A percentile compares a stretch with the other conserved stretches of the same genome.
Conservation (phyloP, 192 early-diverging fungal species). For the Neocallimastix lanati region DNA sequence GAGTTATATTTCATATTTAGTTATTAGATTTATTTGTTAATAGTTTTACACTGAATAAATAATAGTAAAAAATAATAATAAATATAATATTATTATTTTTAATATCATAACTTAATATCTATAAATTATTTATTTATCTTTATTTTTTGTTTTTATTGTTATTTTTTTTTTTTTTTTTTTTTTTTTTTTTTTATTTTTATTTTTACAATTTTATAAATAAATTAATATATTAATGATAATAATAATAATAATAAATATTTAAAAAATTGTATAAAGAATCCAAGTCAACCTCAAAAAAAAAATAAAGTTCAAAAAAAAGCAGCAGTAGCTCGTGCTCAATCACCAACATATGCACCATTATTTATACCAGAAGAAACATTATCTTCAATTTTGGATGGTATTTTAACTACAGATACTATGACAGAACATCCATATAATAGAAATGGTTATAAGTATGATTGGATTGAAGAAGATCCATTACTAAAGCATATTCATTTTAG, state of each 20-base stretch:
- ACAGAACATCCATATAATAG: constrained; percentile 23
- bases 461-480: constrained; percentile 23
- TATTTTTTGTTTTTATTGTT: too few relatives aligned
- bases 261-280: neutral
- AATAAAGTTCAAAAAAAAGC: neutral
- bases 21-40: too few relatives aligned
- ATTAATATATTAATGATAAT: too few relatives aligned
- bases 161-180: too few relatives aligned
- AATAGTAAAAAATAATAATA: too few relatives aligned
- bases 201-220: too few relatives aligned
- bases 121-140: too few relatives aligned
- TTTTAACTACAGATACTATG: neutral
- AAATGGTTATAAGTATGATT: constrained; percentile 38
- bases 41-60: too few relatives aligned
- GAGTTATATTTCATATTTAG: neutral
- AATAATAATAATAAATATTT: too few relatives aligned
- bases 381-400: neutral
- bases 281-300: neutral
- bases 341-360: neutral
- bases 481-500: constrained; percentile 24
- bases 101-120: too few relatives aligned
- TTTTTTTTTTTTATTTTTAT: too few relatives aligned
- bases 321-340: neutral
- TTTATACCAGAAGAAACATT: neutral
- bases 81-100: too few relatives aligned